These are phyloP conservation scores for Monsonia emarginata DNA, from an alignment of 441 rosid genomes.

Conservation along the genomic window DNA sequence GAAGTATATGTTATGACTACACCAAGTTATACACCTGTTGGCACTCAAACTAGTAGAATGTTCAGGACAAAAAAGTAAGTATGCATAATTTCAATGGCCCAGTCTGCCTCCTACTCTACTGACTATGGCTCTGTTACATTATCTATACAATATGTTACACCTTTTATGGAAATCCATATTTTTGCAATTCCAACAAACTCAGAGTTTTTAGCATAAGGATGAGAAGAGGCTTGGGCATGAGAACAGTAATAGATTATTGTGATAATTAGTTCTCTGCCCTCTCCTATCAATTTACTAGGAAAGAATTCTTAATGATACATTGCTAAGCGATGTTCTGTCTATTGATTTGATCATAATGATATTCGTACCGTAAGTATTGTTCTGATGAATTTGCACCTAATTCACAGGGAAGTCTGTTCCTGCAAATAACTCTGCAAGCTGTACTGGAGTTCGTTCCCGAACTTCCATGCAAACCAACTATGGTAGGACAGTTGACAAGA, in stretches of 20 bases:
- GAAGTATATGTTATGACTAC: background rate
- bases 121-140: background rate
- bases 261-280: background rate
- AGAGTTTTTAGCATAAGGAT: background rate
- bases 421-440: conserved; percentile 22
- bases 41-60: background rate
- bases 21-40: too few species aligned
- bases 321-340: background rate
- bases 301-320: background rate
- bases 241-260: background rate
- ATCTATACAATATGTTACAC: background rate
- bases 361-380: conserved; percentile 1
- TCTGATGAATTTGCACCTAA: conserved; percentile 8
- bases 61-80: background rate
- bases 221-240: conserved; percentile 4
- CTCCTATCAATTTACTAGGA: background rate
- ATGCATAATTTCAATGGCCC: background rate
- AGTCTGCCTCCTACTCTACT: background rate
- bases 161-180: background rate
- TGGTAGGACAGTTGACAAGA: conserved; percentile 36
- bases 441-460: conserved; percentile 23
- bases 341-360: background rate
- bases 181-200: background rate
- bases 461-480: conserved; percentile 28
- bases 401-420: conserved; percentile 39